Conservation (phyloP, 176 grass and related monocot species). For the Areca catechu region DNA sequence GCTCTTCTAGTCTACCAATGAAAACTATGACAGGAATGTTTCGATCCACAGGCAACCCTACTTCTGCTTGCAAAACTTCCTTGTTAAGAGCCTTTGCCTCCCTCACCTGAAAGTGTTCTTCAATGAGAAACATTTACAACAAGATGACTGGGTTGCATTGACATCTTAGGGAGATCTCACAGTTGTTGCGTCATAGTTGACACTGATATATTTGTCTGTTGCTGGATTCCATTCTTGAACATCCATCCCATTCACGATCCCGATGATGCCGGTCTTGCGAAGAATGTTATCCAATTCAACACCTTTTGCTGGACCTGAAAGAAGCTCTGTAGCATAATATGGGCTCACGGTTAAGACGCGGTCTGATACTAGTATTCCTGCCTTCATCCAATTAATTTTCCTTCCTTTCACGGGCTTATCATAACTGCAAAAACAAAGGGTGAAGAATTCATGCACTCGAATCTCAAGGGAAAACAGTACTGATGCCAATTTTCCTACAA, state of each 20-base stretch:
- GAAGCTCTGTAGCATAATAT: conserved; percentile 75
- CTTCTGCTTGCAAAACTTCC: conserved; percentile 20
- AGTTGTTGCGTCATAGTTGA: conserved; percentile 55
- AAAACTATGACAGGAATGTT: conserved; percentile 20
- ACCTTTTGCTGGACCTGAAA: conserved; percentile 58
- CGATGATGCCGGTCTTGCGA: conserved; percentile 43
- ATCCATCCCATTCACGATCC: conserved; percentile 94
- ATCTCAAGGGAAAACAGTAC: too few species aligned
- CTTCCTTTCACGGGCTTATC: conserved; percentile 72
- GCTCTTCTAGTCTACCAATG: conserved; percentile 20
- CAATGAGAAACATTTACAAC: too few species aligned
- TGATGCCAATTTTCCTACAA: too few species aligned
- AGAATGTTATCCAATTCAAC: conserved; percentile 73
- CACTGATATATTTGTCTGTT: conserved; percentile 67
- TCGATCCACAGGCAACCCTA: conserved; percentile 9
- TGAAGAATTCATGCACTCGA: too few species aligned
- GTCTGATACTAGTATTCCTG: conserved; percentile 56
- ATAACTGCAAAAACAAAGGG: conserved; percentile 35
- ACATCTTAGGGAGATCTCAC: conserved; percentile 25
- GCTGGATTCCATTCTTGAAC: conserved; percentile 76
- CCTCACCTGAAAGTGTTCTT: conserved; percentile 5
- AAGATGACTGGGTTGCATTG: too few species aligned
- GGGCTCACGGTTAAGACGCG: conserved; percentile 71
- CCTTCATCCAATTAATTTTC: conserved; percentile 98
- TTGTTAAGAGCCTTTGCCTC: conserved; percentile 20